Evolutionary conservation across 2,329 filamentous ascomycete genomes (phyloP).

Genomic region (Ceratocystis smalleyi): DNA sequence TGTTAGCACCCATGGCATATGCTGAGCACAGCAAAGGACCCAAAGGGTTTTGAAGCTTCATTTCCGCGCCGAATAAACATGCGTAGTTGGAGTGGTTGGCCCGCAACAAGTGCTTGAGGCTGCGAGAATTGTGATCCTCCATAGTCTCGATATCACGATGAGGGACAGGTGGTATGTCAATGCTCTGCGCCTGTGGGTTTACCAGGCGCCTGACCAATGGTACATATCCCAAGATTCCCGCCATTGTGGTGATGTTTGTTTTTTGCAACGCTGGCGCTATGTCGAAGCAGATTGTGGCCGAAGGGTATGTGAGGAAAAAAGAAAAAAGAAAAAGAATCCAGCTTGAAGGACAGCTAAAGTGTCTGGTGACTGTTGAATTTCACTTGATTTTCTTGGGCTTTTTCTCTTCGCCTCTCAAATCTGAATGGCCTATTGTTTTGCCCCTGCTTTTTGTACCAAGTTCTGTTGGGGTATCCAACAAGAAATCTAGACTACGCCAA

Average conservation of each 20-base stretch:
- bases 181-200: slow-evolving; percentile 19
- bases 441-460: background rate
- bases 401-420: background rate
- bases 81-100: slow-evolving; percentile 85
- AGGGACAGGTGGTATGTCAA: slow-evolving; percentile 50
- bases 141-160: slow-evolving; percentile 62
- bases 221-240: slow-evolving; percentile 10
- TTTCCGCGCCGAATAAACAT: slow-evolving; percentile 59
- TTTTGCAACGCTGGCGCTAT: background rate
- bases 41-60: slow-evolving; percentile 62
- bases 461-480: slow-evolving; percentile 3
- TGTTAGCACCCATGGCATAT: slow-evolving; percentile 65
- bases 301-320: background rate
- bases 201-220: slow-evolving; percentile 7
- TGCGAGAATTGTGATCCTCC: slow-evolving; percentile 62
- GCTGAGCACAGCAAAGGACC: slow-evolving; percentile 71
- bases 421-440: background rate
- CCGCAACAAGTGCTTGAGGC: slow-evolving; percentile 77
- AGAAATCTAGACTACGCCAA: background rate
- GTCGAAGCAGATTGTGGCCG: background rate
- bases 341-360: background rate
- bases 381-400: background rate
- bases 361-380: background rate
- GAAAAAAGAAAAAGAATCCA: background rate
- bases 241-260: slow-evolving; percentile 3